Conservation (phyloP, 2,329 filamentous ascomycete species). For the Cordyceps tenuipes region DNA sequence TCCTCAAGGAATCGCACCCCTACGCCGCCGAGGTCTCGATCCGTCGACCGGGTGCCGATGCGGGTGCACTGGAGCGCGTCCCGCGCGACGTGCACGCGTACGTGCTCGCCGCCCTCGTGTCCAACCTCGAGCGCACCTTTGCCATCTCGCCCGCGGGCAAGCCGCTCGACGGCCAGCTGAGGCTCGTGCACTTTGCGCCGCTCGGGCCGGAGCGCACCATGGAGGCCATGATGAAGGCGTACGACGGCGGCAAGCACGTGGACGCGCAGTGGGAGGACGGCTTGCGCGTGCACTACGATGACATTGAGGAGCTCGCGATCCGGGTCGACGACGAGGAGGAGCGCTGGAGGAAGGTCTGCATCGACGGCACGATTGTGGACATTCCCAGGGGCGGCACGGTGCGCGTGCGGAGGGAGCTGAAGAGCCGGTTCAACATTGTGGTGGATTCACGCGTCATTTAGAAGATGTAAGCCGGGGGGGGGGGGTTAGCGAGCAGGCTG, state of each 20-base stretch:
- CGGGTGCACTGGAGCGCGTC: slow-evolving; percentile 15
- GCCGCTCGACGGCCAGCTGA: slow-evolving; percentile 62
- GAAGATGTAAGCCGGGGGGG: not conserved
- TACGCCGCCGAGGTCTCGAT: slow-evolving; percentile 39
- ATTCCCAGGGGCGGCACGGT: slow-evolving; percentile 65
- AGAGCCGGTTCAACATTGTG: slow-evolving; percentile 34
- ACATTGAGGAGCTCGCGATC: slow-evolving; percentile 59
- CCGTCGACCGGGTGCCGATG: slow-evolving; percentile 15
- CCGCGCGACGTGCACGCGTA: slow-evolving; percentile 57
- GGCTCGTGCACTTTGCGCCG: slow-evolving; percentile 67
- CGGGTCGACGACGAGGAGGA: slow-evolving; percentile 58
- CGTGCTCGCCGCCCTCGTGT: slow-evolving; percentile 66
- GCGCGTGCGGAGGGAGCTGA: slow-evolving; percentile 45
- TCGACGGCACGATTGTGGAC: slow-evolving; percentile 84
- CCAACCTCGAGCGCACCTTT: slow-evolving; percentile 74
- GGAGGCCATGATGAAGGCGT: slow-evolving; percentile 65
- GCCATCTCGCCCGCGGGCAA: slow-evolving; percentile 66
- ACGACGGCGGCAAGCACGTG: slow-evolving; percentile 49
- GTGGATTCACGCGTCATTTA: slow-evolving; percentile 24
- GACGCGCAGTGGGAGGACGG: slow-evolving; percentile 38
- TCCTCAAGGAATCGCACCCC: slow-evolving; percentile 49
- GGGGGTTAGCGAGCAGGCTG: too few species aligned
- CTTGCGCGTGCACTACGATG: slow-evolving; percentile 62
- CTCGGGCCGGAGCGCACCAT: slow-evolving; percentile 58
- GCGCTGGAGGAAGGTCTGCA: slow-evolving; percentile 75